Conservation (phyloP, 257 asterid species). For the Linderniella brevidens region DNA sequence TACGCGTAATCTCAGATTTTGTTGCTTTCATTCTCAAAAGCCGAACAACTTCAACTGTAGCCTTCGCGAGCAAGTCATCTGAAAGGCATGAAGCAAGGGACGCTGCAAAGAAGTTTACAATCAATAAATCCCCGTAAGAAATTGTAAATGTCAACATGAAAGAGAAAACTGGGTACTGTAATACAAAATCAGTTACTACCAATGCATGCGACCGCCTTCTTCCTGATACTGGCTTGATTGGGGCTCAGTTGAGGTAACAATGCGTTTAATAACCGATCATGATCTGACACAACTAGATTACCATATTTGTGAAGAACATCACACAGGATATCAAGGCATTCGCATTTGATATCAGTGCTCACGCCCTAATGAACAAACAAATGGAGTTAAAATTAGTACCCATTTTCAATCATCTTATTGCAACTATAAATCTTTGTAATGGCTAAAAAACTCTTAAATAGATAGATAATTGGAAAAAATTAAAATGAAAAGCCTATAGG, state of each 20-base stretch:
- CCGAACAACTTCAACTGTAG: constrained; percentile 66
- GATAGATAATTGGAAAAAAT: too few relatives aligned
- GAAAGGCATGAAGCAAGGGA: constrained; percentile 94
- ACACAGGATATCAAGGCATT: constrained; percentile 86
- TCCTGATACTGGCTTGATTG: constrained; percentile 93
- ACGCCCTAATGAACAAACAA: constrained; percentile 30
- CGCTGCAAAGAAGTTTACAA: constrained; percentile 37
- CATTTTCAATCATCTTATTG: not conserved
- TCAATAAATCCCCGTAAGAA: constrained; percentile 8
- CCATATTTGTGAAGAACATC: constrained; percentile 97
- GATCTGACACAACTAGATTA: constrained; percentile 71
- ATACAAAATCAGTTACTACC: constrained; percentile 31
- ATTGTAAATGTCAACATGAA: constrained; percentile 5
- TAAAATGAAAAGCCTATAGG: too few relatives aligned
- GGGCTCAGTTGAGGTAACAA: constrained; percentile 67
- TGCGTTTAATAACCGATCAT: constrained; percentile 59
- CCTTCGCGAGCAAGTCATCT: constrained; percentile 88
- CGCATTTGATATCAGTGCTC: constrained; percentile 91
- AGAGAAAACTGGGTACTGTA: constrained; percentile 6
- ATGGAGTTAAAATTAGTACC: constrained; percentile 8
- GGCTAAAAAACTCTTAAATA: too few relatives aligned
- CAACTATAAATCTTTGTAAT: too few relatives aligned
- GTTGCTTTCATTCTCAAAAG: constrained; percentile 43
- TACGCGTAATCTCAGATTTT: constrained; percentile 78
- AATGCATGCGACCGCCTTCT: constrained; percentile 88